Conservation (phyloP, 352 stramenopile genomes). For the Phytophthora europaea region DNA sequence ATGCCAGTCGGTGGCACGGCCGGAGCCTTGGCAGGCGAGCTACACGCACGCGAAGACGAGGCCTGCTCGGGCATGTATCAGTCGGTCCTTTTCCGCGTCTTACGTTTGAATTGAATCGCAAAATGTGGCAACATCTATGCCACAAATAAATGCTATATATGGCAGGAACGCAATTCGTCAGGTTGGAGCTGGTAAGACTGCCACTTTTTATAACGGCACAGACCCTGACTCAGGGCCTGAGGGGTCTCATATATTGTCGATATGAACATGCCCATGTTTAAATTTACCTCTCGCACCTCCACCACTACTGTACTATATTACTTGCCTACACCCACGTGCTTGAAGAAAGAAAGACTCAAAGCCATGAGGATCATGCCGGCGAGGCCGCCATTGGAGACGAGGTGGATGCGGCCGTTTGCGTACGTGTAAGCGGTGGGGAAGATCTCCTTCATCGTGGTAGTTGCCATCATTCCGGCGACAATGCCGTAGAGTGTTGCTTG, state of each 20-base stretch:
- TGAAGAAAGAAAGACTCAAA: constrained; percentile 91
- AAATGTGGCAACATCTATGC: neutral
- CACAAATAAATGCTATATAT: neutral
- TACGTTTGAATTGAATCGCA: neutral
- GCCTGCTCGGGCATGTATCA: neutral
- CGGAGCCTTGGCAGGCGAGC: constrained; percentile 21
- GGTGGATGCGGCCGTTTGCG: constrained; percentile 79
- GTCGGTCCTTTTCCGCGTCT: neutral
- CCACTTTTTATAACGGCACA: too few relatives aligned
- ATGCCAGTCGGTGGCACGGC: constrained; percentile 18
- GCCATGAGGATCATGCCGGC: constrained; percentile 93
- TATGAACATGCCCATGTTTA: neutral
- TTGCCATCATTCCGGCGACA: constrained; percentile 95
- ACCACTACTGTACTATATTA: neutral
- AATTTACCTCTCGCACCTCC: neutral
- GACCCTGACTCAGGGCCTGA: too few relatives aligned
- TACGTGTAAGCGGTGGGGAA: constrained; percentile 93
- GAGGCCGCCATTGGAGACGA: constrained; percentile 86
- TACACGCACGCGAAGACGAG: constrained; percentile 18
- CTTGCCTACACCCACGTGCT: constrained; percentile 46
- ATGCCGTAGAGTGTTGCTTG: constrained; percentile 93
- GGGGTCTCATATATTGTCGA: too few relatives aligned
- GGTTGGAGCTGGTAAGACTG: too few relatives aligned
- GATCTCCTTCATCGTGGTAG: constrained; percentile 92
- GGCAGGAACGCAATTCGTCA: too few relatives aligned